Percentiles rank a stretch among this genome's conserved stretches.
Conservation (phyloP, 345 rosid genomes). For the Rhizophora mangle region DNA sequence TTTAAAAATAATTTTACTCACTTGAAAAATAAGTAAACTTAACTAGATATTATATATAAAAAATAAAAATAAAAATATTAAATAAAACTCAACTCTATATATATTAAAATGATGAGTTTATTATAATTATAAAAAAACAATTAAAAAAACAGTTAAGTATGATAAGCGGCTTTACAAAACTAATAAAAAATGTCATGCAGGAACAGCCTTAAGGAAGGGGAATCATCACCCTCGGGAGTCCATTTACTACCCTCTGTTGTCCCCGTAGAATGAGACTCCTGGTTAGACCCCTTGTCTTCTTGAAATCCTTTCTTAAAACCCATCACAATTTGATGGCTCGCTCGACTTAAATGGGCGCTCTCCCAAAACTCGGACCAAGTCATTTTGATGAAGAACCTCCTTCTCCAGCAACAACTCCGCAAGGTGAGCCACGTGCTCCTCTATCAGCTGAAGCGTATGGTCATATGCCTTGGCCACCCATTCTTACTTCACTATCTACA, state of each 20-base stretch:
- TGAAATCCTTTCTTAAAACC: slow-evolving; percentile 69
- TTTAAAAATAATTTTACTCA: no score
- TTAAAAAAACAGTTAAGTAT: neutral
- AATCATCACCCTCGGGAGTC: slow-evolving; percentile 47
- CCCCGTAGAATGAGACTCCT: slow-evolving; percentile 10
- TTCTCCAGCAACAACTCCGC: slow-evolving; percentile 83
- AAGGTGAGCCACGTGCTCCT: slow-evolving; percentile 64
- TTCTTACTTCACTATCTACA: slow-evolving; percentile 79
- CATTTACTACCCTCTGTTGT: slow-evolving; percentile 25
- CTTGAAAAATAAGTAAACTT: no score
- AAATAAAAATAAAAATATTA: no score
- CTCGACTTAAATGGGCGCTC: slow-evolving; percentile 72
- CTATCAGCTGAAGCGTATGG: slow-evolving; percentile 53
- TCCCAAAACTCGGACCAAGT: slow-evolving; percentile 60
- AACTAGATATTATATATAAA: no score
- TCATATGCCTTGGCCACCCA: slow-evolving; percentile 82
- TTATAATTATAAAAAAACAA: neutral
- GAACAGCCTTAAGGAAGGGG: slow-evolving; percentile 62
- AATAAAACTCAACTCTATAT: no score
- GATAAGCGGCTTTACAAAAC: neutral
- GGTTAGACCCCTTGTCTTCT: slow-evolving; percentile 25
- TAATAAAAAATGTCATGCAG: slow-evolving; percentile 27
- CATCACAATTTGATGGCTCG: slow-evolving; percentile 72
- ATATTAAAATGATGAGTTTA: no score
- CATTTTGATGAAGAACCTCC: slow-evolving; percentile 87